A percentile compares a stretch with the other conserved stretches of the same genome.
Evolutionary conservation across 192 early-diverging fungal genomes (phyloP).

Genomic region (Hyaloraphidium curvatum): DNA sequence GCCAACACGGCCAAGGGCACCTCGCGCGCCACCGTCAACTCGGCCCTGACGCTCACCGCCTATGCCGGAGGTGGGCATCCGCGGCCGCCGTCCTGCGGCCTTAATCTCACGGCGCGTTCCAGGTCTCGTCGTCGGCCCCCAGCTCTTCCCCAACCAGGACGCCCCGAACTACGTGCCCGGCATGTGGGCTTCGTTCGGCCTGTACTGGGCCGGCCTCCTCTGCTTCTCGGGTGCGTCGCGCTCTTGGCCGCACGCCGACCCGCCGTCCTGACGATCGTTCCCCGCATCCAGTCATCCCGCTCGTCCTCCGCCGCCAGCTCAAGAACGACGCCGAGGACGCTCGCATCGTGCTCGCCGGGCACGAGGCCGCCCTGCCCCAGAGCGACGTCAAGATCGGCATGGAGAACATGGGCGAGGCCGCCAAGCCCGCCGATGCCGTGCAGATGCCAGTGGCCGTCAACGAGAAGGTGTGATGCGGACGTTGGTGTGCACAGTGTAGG

Average conservation of each 20-base stretch:
- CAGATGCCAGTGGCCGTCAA: too few relatives aligned
- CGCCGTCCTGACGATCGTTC: neutral
- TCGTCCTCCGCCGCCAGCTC: constrained; percentile 1
- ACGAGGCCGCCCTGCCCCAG: too few relatives aligned
- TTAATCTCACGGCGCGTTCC: too few relatives aligned
- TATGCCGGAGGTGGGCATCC: too few relatives aligned
- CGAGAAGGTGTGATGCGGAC: too few relatives aligned
- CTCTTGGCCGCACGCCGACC: neutral
- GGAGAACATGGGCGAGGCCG: too few relatives aligned
- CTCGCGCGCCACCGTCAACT: neutral
- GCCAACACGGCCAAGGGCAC: neutral
- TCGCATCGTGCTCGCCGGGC: too few relatives aligned
- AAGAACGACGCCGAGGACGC: too few relatives aligned
- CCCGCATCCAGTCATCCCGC: neutral
- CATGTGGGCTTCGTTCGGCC: neutral
- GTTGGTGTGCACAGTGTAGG: too few relatives aligned
- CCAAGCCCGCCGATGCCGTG: too few relatives aligned
- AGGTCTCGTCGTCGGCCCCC: neutral
- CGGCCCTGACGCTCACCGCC: neutral
- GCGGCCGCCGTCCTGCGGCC: too few relatives aligned
- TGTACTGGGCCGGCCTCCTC: neutral
- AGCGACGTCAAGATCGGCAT: too few relatives aligned
- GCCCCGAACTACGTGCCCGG: neutral
- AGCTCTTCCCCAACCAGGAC: neutral
- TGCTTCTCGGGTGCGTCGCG: neutral